Percentiles rank a stretch among this genome's conserved stretches.
Evolutionary conservation across 768 basidiomycete species (phyloP).

Genomic region (Auricularia auricula-judae): DNA sequence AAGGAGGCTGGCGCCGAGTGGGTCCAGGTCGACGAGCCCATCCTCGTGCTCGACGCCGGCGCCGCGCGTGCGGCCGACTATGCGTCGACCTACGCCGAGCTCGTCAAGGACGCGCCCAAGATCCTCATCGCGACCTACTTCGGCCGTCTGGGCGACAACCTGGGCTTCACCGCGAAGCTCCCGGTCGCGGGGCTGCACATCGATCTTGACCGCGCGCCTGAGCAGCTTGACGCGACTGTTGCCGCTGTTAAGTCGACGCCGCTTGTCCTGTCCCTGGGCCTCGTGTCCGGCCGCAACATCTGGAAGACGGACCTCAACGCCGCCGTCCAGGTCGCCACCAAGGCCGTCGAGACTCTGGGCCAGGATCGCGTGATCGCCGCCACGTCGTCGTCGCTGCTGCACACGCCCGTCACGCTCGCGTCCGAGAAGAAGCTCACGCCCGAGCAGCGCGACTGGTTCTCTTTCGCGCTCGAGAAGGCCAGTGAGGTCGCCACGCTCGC

Average conservation of each 20-base stretch:
- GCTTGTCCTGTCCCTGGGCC: constrained; percentile 80
- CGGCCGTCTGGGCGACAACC: constrained; percentile 86
- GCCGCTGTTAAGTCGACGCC: constrained; percentile 73
- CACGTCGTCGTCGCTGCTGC: constrained; percentile 95
- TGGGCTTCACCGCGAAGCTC: constrained; percentile 82
- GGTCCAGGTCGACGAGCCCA: constrained; percentile 95
- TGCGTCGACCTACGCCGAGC: constrained; percentile 66
- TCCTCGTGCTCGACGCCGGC: constrained; percentile 86
- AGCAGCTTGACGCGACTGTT: constrained; percentile 74
- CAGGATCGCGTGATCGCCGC: constrained; percentile 83
- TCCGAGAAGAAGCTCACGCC: constrained; percentile 83
- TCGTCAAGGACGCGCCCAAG: constrained; percentile 75
- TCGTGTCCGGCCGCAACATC: constrained; percentile 98
- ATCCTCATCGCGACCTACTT: constrained; percentile 96
- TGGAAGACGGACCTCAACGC: constrained; percentile 94
- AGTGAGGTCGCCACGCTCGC: constrained; percentile 83
- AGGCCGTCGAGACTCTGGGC: constrained; percentile 75
- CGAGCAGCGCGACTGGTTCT: constrained; percentile 95
- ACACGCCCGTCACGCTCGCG: constrained; percentile 92
- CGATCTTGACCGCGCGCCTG: constrained; percentile 88
- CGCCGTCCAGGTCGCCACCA: constrained; percentile 72
- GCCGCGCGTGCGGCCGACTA: constrained; percentile 69
- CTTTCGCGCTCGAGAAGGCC: constrained; percentile 95
- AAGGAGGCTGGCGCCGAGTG: constrained; percentile 88
- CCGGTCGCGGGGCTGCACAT: constrained; percentile 92